Conservation (phyloP, 257 asterid genomes). For the Penstemon newberryi region DNA sequence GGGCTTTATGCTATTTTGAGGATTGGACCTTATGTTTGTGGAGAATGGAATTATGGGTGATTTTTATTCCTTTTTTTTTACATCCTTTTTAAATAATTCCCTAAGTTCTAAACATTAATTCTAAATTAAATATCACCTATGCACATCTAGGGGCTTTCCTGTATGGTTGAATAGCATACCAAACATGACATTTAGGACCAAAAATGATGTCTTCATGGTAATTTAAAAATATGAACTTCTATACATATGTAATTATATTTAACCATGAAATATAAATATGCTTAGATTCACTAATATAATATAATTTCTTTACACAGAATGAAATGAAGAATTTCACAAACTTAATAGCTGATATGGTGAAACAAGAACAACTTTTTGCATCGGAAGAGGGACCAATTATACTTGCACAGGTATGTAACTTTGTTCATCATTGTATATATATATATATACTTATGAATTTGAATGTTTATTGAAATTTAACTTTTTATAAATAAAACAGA, state of each 20-base stretch:
- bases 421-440: background rate
- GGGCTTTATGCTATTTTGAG: slow-evolving; percentile 51
- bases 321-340: slow-evolving; percentile 47
- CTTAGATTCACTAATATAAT: background rate
- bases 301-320: slow-evolving; percentile 18
- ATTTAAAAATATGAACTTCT: background rate
- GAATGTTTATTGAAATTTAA: background rate
- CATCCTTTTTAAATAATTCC: too few relatives aligned
- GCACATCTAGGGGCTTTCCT: slow-evolving; percentile 43
- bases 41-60: slow-evolving; percentile 52
- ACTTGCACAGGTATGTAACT: slow-evolving; percentile 47
- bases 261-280: too few relatives aligned
- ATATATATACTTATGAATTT: background rate
- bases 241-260: too few relatives aligned
- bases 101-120: too few relatives aligned
- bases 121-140: background rate
- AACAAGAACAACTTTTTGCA: slow-evolving; percentile 42
- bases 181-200: slow-evolving; percentile 38
- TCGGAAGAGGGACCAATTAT: slow-evolving; percentile 52
- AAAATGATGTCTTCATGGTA: slow-evolving; percentile 41
- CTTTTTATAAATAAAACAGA: slow-evolving; percentile 25
- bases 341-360: slow-evolving; percentile 43
- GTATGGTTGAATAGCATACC: slow-evolving; percentile 45
- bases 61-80: too few relatives aligned
- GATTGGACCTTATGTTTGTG: slow-evolving; percentile 58